Base-by-base conservation (phyloP, 768 basidiomycete species). In the Termitomyces sp. region DNA sequence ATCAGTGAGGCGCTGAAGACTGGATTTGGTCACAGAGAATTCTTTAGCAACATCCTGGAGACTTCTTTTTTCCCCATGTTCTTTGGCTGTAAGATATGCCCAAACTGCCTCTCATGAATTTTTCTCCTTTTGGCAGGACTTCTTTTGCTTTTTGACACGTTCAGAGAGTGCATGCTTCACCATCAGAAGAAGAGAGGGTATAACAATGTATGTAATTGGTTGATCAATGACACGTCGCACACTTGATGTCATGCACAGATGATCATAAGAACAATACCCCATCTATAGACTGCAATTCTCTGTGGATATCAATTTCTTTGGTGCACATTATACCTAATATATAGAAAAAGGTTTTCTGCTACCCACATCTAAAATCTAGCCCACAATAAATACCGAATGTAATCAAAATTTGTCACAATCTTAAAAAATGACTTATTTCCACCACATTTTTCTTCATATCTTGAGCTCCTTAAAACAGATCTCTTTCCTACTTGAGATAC, bases 21-120 rank as follows among this genome's bases (percentile, higher is more conserved):
- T 26, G 52, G 56, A 57, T 57, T 57, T 50, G 14, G 48, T 30
- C 1, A 57, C 38, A 43, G 38, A 24, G 38, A 57, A 57, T 10
- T 64, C 46, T 64, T 62, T 9, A 33, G 32, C 32, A 4, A 33
- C 32, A 9, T 33, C 32, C 65, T 65, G 20, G 66, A 66, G 33
- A 65, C 60, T 47, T 52, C 60, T 28, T 16, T 61, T 24, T 56
- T 38, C 18, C 66, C 51, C 28, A 61, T 65, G 28, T 44, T 66
- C 33, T 56, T 59, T 28, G 26, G 44, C 36, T 42, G 28, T 20
- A 28, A 35, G 45, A 16, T 61, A 61, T 32, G 38, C 51, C 18
- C n/a, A 40, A n/a, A 36, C 56, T 28, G 59, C 56, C 12, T 61
- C 32, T 9, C 10, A 8, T 12, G 9, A 9, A 12, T 33, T 33